Evolutionary conservation across 2,329 filamentous ascomycete genomes (phyloP).

Genomic region (Cyphellophora attinorum): DNA sequence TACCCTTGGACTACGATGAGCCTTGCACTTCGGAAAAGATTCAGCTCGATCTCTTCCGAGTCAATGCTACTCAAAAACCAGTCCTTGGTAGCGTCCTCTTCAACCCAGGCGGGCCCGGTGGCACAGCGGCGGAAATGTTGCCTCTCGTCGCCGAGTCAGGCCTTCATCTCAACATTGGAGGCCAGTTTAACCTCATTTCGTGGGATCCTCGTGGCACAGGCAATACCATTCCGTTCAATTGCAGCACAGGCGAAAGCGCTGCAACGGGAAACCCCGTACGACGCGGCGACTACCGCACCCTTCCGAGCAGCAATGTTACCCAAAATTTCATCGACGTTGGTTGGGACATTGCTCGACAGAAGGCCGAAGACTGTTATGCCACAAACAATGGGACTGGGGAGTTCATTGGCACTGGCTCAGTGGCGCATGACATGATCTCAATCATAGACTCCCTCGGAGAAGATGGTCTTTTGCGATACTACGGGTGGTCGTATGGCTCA

Average conservation of each 20-base stretch:
- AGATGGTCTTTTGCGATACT: slow-evolving; percentile 27
- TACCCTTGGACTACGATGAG: slow-evolving; percentile 27
- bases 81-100: slow-evolving; percentile 24
- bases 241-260: slow-evolving; percentile 1
- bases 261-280: neutral
- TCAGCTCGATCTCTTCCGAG: slow-evolving; percentile 20
- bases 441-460: slow-evolving; percentile 36
- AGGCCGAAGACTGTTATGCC: slow-evolving; percentile 4
- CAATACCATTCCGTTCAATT: slow-evolving; percentile 14
- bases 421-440: slow-evolving; percentile 34
- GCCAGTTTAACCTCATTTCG: slow-evolving; percentile 12
- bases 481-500: slow-evolving; percentile 22
- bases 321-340: slow-evolving; percentile 5
- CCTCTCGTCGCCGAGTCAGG: neutral
- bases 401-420: slow-evolving; percentile 31
- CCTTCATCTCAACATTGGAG: slow-evolving; percentile 8
- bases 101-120: slow-evolving; percentile 27
- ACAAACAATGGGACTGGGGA: slow-evolving; percentile 3
- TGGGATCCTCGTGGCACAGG: slow-evolving; percentile 14
- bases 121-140: slow-evolving; percentile 20
- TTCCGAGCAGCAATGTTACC: slow-evolving; percentile 7
- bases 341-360: slow-evolving; percentile 8
- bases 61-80: slow-evolving; percentile 21
- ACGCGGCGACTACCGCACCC: neutral
- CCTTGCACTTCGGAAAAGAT: slow-evolving; percentile 17